Base-by-base conservation (phyloP, 2,329 filamentous ascomycete species). In the Orbilia brochopaga region DNA sequence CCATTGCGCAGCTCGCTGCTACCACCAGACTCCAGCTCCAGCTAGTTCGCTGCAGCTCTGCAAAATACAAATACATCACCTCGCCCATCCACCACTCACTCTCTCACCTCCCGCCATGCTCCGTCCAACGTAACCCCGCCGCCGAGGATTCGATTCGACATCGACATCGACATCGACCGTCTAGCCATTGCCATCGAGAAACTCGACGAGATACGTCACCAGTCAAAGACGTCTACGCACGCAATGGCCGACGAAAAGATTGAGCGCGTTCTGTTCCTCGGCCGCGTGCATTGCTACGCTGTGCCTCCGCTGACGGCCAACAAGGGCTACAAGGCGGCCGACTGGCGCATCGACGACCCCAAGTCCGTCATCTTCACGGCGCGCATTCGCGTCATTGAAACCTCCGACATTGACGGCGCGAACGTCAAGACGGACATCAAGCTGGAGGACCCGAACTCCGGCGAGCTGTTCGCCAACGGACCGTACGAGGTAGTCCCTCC, bases 281-380 rank as follows among this genome's bases (percentile, higher is more conserved):
- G 88, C 74, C 83, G 84, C 74, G 88, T 94, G 74, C 90, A 95
- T 82, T 85, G 96, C 82, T 96, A 96, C 84, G 87, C 89, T 78
- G 92, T 95, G 79, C 91, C 91, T 17, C 91, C 91, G 23, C 83
- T 92, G 66, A 84, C 88, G 50, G 89, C 88, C 17, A 91, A 87
- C 76, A 89, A 89, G 79, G 91, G 91, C 79, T 90, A 96, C 83
- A 85, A 84, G 37, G 91, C 92, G 69, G 84, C 87, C 11, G 81
- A 85, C 74, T 96, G 91, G 91, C 95, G 91, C 27, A 82, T 83
- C 52, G 85, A 88, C 70, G 85, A 86, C 70, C 83, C 85, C 74
- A 84, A 86, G 76, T 82, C 82, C 42, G 86, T 88, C 40, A 95
- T 96, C 81, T 95, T 96, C 82, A 93, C 90, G 54, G 90, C 89